Percentiles rank a stretch among this genome's conserved stretches.
These are phyloP conservation scores for Jamesozyma rosinii DNA, from an alignment of 805 yeast species.

Conservation along the genomic window DNA sequence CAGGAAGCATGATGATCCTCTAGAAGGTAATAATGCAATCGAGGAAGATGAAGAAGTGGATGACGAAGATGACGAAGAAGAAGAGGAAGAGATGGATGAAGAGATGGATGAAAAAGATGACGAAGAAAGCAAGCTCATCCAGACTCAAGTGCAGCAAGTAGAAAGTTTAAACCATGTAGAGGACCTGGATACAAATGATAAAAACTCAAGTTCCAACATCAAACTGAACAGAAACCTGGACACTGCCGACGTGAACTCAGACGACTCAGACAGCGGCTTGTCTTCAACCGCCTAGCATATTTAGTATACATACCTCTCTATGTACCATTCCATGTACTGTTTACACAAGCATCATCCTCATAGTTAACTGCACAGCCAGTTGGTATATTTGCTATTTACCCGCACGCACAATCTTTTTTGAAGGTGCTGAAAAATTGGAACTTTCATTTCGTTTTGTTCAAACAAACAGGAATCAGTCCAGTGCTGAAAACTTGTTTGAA, in stretches of 20 bases:
- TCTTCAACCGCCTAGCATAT: background rate
- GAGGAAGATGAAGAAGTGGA: conserved; percentile 11
- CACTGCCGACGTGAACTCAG: background rate
- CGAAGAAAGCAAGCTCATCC: conserved; percentile 3
- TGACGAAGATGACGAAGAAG: conserved; percentile 10
- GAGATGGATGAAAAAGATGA: conserved; percentile 1
- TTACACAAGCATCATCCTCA: no score
- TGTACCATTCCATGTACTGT: no score
- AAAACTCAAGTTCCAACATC: background rate
- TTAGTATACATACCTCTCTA: background rate
- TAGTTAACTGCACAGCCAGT: no score
- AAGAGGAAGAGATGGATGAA: conserved; percentile 8
- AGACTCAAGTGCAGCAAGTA: conserved; percentile 14
- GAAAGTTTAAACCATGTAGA: conserved; percentile 14
- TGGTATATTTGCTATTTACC: no score
- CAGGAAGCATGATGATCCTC: background rate
- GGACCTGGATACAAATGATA: conserved; percentile 11
- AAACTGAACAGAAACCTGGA: conserved; percentile 5
- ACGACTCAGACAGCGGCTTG: background rate
- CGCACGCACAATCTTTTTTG: no score
- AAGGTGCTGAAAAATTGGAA: no score
- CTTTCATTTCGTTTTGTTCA: no score
- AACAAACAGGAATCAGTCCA: no score
- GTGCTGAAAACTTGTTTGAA: background rate
- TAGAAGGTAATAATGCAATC: conserved; percentile 7